Base-by-base conservation (phyloP, 164 flowering plant genomes). In the Piper betle region DNA sequence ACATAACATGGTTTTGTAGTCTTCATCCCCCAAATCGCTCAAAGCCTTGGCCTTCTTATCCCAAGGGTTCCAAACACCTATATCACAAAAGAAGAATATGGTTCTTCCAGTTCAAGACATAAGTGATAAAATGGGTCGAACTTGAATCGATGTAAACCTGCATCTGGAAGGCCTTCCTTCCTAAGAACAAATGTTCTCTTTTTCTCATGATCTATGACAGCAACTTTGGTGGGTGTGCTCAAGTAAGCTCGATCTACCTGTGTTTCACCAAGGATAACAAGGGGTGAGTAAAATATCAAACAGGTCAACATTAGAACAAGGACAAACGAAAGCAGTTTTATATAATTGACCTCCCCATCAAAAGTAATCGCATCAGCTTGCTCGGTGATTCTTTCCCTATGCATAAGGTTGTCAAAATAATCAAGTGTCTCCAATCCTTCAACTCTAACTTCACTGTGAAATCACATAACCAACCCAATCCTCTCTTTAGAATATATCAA, bases 361-460 rank as follows among this genome's bases (percentile, higher is more conserved):
- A 91, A 83, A 19, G 97, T 91, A 57, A 91, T 75, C 42, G 97
- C 96, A 80, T 91, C 96, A 48, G 87, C 89, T 66, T 91, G 94
- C 73, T 91, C 96, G 5, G 97, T 91, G 73, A 68, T 80, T 71
- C 96, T 75, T 64, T 81, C 76, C 73, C 73, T 76, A 33, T 69
- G 58, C 80, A 63, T 66, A 72, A 84, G 68, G 74, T 82, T 83
- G 63, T 91, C 97, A 58, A 91, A 72, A 73, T 83, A 91, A 72
- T 91, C 97, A 37, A 87, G 91, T 17, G 96, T 91, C 80, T 91
- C 96, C 87, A 91, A 75, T 55, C 96, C 97, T 75, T 91, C 97
- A 50, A 91, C 82, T 42, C 94, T 88, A 60, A 88, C 91, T 78
- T 91, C 96, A 79, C 97, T 91, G 88, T 70, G 79, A 77, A 79